Conservation (phyloP, 1,284 basidiomycete species). For the Tilletia caries region DNA sequence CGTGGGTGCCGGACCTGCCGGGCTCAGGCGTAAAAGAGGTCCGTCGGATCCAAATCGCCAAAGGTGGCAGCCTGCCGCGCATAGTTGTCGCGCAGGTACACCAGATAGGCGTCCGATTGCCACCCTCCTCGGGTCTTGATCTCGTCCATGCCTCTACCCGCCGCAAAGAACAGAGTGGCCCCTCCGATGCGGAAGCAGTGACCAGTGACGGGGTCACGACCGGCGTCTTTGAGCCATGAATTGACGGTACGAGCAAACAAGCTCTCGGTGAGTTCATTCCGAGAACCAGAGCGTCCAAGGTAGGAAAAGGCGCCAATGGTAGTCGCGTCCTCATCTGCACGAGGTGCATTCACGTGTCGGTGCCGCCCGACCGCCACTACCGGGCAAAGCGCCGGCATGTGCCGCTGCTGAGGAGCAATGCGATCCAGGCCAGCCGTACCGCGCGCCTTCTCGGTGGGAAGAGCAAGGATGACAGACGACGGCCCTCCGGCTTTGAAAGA, state of each 20-base stretch:
- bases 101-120: too few relatives aligned
- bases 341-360: neutral
- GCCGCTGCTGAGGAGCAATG: neutral
- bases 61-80: too few relatives aligned
- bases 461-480: neutral
- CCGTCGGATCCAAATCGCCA: too few relatives aligned
- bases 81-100: too few relatives aligned
- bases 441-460: neutral
- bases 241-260: neutral
- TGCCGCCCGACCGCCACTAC: neutral
- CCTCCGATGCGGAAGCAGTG: neutral
- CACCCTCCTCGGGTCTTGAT: too few relatives aligned
- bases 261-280: neutral
- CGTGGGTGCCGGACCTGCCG: too few relatives aligned
- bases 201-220: neutral
- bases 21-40: too few relatives aligned
- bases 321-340: neutral
- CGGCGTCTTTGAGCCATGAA: neutral
- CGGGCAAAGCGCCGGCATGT: neutral
- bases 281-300: neutral
- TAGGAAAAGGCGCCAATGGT: neutral
- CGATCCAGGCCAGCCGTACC: neutral
- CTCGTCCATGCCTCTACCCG: neutral
- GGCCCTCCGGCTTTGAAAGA: neutral
- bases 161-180: neutral